Evolutionary conservation across 805 yeast species (phyloP), one percentile per base, ranked within the genome.

Genomic region (Candida sanyiensis): DNA sequence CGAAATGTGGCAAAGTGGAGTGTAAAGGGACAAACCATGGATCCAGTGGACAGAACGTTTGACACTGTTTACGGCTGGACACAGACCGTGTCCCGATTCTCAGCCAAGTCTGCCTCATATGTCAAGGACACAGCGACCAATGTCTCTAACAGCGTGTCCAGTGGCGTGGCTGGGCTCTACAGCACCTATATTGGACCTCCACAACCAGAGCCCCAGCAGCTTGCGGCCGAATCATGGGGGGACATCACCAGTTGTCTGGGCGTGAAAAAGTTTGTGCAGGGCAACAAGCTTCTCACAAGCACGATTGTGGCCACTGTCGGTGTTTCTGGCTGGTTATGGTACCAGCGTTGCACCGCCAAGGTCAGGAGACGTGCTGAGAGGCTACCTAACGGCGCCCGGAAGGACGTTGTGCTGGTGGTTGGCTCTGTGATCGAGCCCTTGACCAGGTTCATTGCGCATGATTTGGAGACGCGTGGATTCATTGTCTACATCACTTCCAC

Each of bases 401-500:
- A 72, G 43, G 93, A 85, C 49, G 90, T 83, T 7, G 75, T 86
- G 3, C 63, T 87, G 16, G 63, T 86, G 5, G 70, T 85, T 4
- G 95, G 95, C 1, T 79, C 87, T 2, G 88, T 89, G 2, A 67
- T 75, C 3, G 90, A 83, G 45, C 86, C 87, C 1, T 62, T 84
- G 40, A 77, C 86, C 1, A 69, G 84, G 41, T 67, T 79, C 37
- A 62, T 86, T 22, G 84, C 88, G 1, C 68, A 73, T 40, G 95
- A 86, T 55, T 69, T 86, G 46, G 88, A 84, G 46, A 71, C 72
- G 32, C 66, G 95, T 38, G 95, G 95, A 1, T 85, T 83, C 54
- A 80, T 87, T 23, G 88, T 87, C 3, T 86, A 81, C 55, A 68
- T 86, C 46, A 79, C 94, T 0, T 59, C 64, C 1, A 56, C 70